These are phyloP conservation scores for Eimeria brunetti DNA, from an alignment of 169 alveolate genomes.

Conservation along the genomic window DNA sequence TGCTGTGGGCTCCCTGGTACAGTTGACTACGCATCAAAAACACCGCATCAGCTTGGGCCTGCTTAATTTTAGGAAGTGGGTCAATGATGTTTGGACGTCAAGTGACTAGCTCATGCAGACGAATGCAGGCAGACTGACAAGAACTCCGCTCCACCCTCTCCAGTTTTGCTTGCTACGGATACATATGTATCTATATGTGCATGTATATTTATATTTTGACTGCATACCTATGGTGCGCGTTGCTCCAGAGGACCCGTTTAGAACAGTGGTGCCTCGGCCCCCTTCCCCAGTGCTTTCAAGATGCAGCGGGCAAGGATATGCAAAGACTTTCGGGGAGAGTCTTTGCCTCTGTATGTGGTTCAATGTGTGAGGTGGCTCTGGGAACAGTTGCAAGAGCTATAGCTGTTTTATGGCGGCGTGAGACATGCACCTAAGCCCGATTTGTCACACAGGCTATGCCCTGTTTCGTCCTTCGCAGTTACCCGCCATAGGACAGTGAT, in stretches of 20 bases:
- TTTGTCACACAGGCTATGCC: not conserved
- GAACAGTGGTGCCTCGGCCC: not conserved
- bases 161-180: not conserved
- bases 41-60: not conserved
- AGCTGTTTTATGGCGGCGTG: not conserved
- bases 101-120: not conserved
- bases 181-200: no score
- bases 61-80: not conserved
- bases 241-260: not conserved
- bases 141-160: not conserved
- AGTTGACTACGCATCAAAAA: not conserved
- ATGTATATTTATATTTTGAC: not conserved
- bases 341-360: not conserved
- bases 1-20: not conserved
- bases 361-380: not conserved
- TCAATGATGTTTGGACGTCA: not conserved
- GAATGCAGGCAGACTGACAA: not conserved
- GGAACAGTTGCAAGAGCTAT: not conserved
- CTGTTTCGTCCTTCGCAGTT: not conserved
- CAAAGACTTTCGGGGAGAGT: not conserved
- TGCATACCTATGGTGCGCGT: not conserved
- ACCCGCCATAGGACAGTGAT: no score
- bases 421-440: not conserved
- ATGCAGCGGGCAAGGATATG: not conserved
- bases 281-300: not conserved